phyloP scores from a whole-genome alignment of 148 eudicot genomes.

The Cornus florida region DNA sequence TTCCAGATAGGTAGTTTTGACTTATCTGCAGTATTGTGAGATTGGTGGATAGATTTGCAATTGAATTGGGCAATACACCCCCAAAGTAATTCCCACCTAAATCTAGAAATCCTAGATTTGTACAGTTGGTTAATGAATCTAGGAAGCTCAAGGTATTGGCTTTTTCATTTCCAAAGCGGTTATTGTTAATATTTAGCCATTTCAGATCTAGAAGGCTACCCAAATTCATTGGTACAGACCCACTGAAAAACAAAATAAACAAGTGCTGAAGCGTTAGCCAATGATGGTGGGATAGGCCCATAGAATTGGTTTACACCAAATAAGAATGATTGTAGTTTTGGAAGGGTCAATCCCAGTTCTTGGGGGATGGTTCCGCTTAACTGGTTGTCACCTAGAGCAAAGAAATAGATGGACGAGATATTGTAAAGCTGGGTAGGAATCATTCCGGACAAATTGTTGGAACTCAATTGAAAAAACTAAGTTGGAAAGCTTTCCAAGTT shows the following conservation, averaged over 20 bases:
- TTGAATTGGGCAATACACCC: not conserved
- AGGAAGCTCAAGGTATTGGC: slow-evolving; percentile 5
- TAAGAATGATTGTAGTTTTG: not conserved
- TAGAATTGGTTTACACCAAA: not conserved
- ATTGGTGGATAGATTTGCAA: slow-evolving; percentile 7
- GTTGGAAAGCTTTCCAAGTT: slow-evolving; percentile 3
- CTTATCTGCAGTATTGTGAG: not conserved
- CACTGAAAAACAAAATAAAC: not conserved
- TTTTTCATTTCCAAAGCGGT: not conserved
- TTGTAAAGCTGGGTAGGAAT: slow-evolving; percentile 9
- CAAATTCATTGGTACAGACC: not conserved
- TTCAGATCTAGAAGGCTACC: slow-evolving; percentile 1
- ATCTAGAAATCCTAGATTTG: not conserved
- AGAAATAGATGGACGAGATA: not conserved
- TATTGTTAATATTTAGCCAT: not conserved
- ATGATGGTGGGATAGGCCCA: slow-evolving; percentile 3
- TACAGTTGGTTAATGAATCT: slow-evolving; percentile 10
- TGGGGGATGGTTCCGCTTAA: slow-evolving; percentile 3
- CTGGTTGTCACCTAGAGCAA: not conserved
- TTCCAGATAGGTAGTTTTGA: slow-evolving; percentile 3
- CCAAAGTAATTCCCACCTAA: not conserved
- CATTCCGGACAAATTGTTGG: slow-evolving; percentile 2
- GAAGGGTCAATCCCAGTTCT: slow-evolving; percentile 11
- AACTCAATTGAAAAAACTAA: not conserved
- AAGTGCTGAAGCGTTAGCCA: slow-evolving; percentile 13